Base-by-base conservation (phyloP, 2,329 filamentous ascomycete species). In the Neofusicoccum laricinum region DNA sequence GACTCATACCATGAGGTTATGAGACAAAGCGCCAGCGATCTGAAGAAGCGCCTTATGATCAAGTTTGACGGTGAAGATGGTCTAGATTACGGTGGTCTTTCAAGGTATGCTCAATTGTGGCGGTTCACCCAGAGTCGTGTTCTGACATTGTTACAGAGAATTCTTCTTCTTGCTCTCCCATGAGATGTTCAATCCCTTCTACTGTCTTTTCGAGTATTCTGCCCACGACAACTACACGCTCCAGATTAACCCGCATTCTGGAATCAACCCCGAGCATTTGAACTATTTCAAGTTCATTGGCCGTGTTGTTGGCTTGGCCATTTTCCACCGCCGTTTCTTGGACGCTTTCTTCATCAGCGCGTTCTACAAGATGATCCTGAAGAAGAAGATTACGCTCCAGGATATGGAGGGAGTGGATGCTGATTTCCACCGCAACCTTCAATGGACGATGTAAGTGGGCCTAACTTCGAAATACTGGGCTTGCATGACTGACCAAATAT, bases 201-300 rank as follows among this genome's bases (percentile, higher is more conserved):
- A 99, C 82, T 99, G 95, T 77, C 85, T 99, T 62, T 99, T 99
- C 83, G 95, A 99, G 81, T 99, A 99, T 79, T 98, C 95, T 30
- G 95, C 95, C 43, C 95, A 99, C 83, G 95, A 99, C 87, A 99
- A 99, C 82, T 99, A 99, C 81, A 99, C 95, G 34, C 90, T 99
- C 63, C 95, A 99, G 80, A 99, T 99, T 83, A 99, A 99, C 81
- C 95, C 95, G 50, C 95, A 99, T 79, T 99, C 95, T 19, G 95
- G 95, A 68, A 98, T 99, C 80, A 99, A 99, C 79, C 95, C 95
- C 0, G 95, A 99, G 80, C 95, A 99, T 86, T 83, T 99, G 73
- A 98, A 97, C 77, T 99, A 98, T 82, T 99, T 99, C 88, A 98
- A 97, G 79, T 99, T 99, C 76, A 99, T 99, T 73, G 95, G 95